Base-by-base conservation (phyloP, 2,329 filamentous ascomycete genomes). In the Hymenoscyphus repandus region DNA sequence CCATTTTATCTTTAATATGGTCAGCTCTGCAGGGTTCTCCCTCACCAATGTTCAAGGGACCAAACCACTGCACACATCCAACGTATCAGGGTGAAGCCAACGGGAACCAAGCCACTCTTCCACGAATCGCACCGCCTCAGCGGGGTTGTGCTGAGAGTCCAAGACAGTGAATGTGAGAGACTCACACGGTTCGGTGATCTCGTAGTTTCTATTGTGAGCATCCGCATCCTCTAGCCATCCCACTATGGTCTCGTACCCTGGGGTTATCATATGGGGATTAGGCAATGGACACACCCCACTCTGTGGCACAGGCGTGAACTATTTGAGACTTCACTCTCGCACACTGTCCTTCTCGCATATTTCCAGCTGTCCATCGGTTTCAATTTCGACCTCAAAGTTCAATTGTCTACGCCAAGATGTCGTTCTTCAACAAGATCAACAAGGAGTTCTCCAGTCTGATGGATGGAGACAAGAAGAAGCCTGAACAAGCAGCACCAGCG, bases 381-480 rank as follows among this genome's bases (percentile, higher is more conserved):
- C 34, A 15, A 32, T 30, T 39, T 31, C 31, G 15, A 12, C 12
- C 11, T 17, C 20, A 10, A 27, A 6, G 10, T 17, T n/a, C 38
- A 17, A 11, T 5, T 17, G 10, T 11, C 18, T 20, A 11, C 13
- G n/a, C 18, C 27, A 49, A 27, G 12, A 74, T 74, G 71, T 74
- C 71, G 33, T 74, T 74, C 61, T 69, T 73, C 62, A 70, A 69
- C 55, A 72, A 72, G 58, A 58, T 74, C 43, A 65, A 68, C 51
- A 65, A 70, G 58, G 66, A 72, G 57, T 69, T 74, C 38, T 74
- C 78, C 60, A 70, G 72, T 59, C 68, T 79, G 49, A 68, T 77
- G 58, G 73, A 72, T 53, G 71, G 70, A 45, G 70, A 68, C 45
- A 65, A 70, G 56, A 63, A 63, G 37, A 31, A 31, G 18, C 11